Conservation (phyloP, 495 filamentous ascomycete genomes). For the Tricharina praecox region DNA sequence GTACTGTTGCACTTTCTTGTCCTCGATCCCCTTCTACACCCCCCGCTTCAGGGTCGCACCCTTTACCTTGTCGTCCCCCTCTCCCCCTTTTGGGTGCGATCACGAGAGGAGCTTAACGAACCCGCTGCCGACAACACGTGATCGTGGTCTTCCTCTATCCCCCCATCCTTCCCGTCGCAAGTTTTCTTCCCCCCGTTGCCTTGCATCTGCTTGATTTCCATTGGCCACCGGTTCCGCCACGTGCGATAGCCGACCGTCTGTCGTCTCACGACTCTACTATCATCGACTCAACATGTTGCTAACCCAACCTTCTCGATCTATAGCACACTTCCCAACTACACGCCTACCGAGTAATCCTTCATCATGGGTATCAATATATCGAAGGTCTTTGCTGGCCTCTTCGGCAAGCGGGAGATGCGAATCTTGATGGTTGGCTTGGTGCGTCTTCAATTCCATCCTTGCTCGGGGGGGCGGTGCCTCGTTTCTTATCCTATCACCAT, state of each 20-base stretch:
- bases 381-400: conserved; percentile 83
- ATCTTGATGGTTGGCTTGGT: conserved; percentile 95
- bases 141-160: background rate
- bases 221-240: too few species aligned
- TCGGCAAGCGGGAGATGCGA: conserved; percentile 99
- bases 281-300: background rate
- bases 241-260: conserved; percentile 3
- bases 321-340: conserved; percentile 28
- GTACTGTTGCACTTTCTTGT: too few species aligned
- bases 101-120: background rate
- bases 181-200: conserved; percentile 1
- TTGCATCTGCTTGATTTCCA: too few species aligned
- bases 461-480: too few species aligned
- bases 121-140: background rate
- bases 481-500: too few species aligned
- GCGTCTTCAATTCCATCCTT: conserved; percentile 13
- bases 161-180: too few species aligned
- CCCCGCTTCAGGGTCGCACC: too few species aligned
- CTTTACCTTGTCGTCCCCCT: background rate
- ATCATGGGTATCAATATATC: conserved; percentile 91
- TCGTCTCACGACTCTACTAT: too few species aligned
- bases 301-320: conserved; percentile 1
- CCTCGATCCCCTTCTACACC: too few species aligned
- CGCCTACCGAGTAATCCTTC: conserved; percentile 10
- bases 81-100: background rate